A percentile compares a stretch with the other conserved stretches of the same genome.
Evolutionary conservation across 2,329 filamentous ascomycete species (phyloP).

Genomic region (Fusarium anguioides): DNA sequence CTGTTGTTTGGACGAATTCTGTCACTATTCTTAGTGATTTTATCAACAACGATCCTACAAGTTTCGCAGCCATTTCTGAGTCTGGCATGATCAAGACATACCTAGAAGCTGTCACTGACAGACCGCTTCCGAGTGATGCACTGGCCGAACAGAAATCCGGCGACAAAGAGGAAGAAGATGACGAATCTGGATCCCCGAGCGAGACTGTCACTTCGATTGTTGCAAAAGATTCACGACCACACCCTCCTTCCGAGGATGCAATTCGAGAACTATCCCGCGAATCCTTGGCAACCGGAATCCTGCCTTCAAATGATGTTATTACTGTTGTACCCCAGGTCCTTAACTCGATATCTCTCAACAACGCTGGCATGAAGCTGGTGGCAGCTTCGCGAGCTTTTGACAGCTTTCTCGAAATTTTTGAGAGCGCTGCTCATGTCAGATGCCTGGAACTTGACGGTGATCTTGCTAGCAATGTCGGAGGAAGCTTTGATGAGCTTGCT

Average conservation of each 20-base stretch:
- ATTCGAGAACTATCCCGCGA: conserved; percentile 58
- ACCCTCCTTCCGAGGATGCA: conserved; percentile 64
- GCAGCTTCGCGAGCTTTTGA: conserved; percentile 84
- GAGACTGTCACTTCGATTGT: conserved; percentile 54
- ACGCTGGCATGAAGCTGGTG: conserved; percentile 87
- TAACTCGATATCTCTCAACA: conserved; percentile 93
- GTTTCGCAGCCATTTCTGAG: conserved; percentile 94
- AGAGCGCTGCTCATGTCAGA: conserved; percentile 88
- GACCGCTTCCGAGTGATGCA: conserved; percentile 52
- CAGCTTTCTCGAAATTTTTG: conserved; percentile 95
- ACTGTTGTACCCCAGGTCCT: conserved; percentile 87
- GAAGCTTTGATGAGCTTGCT: conserved; percentile 91
- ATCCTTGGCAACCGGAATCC: conserved; percentile 74
- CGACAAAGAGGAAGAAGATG: conserved; percentile 48
- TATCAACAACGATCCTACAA: conserved; percentile 98
- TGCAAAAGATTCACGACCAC: conserved; percentile 55
- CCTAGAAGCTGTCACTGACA: conserved; percentile 80
- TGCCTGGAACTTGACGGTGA: conserved; percentile 79
- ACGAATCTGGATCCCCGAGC: conserved; percentile 52
- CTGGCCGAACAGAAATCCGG: conserved; percentile 46
- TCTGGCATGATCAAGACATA: conserved; percentile 89
- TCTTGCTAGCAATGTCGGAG: conserved; percentile 79
- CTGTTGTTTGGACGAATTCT: conserved; percentile 94
- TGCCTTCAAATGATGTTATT: conserved; percentile 90
- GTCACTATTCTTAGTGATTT: conserved; percentile 94